Base-by-base conservation (phyloP, 1,284 basidiomycete genomes). In the Flammula alnicola region DNA sequence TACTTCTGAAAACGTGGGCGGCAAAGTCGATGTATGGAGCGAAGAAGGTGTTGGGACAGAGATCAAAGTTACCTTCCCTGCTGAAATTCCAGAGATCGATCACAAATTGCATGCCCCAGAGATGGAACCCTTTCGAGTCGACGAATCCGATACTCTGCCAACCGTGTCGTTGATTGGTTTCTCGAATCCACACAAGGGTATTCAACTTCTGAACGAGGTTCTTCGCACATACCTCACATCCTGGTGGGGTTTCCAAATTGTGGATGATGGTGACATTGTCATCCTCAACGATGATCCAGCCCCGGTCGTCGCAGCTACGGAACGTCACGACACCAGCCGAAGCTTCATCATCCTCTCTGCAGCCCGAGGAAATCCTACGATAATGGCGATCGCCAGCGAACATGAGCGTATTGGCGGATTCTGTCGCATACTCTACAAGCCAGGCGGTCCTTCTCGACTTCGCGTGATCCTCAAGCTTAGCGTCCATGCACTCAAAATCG, bases 11-110 rank as follows among this genome's bases (percentile, higher is more conserved):
- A 89, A 87, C 49, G 84, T 97, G 49, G 83, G 87, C 41, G 95
- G 95, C 49, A 93, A 93, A 63, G 85, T 92, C 38, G 91, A 94
- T 57, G 91, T 95, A 6, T 85, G 86, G 82, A 93, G 90, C 57
- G 84, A 91, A 47, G 93, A 95, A 69, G 91, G 85, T 17, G 77
- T 86, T 42, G 95, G 95, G n/a, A 98, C 95, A 5, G 94, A 97
- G 65, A 94, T 98, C 67, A 89, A 89, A 57, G 84, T 97, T 35
- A 85, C 84, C 0, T 93, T 97, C 66, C 82, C 84, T 44, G 90
- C 92, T 20, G 90, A 93, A 58, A 65, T 79, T 8, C 66, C 72
- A 6, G 76, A 82, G 16, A 75, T 75, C 29, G 69, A 75, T 20
- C 64, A 77, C 38, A 33, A 41, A 14, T 11, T 35, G 16, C 7